A percentile compares a stretch with the other conserved stretches of the same genome.
Conservation (phyloP, 1,284 basidiomycete species). For the Polyporus tsugae region DNA sequence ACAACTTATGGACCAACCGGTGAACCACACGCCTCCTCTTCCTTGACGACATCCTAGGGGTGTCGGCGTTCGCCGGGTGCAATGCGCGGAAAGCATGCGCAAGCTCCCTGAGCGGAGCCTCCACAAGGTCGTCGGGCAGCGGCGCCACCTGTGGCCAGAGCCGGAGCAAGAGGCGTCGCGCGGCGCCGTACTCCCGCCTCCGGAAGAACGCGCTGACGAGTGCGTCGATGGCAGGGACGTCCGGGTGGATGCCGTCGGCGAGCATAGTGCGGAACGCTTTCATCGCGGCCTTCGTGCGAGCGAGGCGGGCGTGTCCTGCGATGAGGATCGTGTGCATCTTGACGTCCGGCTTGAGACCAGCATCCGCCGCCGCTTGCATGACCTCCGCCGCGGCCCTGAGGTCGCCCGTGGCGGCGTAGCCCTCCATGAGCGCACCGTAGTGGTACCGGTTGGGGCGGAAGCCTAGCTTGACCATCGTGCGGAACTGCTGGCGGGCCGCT, state of each 20-base stretch:
- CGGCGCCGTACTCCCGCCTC: slow-evolving; percentile 56
- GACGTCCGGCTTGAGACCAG: slow-evolving; percentile 61
- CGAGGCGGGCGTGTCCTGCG: slow-evolving; percentile 64
- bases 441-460: slow-evolving; percentile 74
- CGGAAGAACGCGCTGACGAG: slow-evolving; percentile 72
- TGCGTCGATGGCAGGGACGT: slow-evolving; percentile 72
- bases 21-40: slow-evolving; percentile 33
- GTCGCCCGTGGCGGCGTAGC: slow-evolving; percentile 62
- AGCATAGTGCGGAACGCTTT: slow-evolving; percentile 70
- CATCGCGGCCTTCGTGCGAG: slow-evolving; percentile 62
- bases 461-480: slow-evolving; percentile 65
- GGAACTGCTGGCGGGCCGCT: slow-evolving; percentile 60
- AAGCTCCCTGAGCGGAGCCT: slow-evolving; percentile 53
- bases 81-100: slow-evolving; percentile 53
- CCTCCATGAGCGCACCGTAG: slow-evolving; percentile 75
- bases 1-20: slow-evolving; percentile 36
- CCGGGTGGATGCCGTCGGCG: slow-evolving; percentile 64
- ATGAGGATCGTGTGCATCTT: slow-evolving; percentile 81
- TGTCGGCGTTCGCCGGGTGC: slow-evolving; percentile 28
- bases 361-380: slow-evolving; percentile 56
- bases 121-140: slow-evolving; percentile 57
- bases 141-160: slow-evolving; percentile 73
- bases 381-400: slow-evolving; percentile 58
- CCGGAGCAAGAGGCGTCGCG: slow-evolving; percentile 60
- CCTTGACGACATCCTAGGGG: slow-evolving; percentile 19